Percentiles rank a stretch among this genome's conserved stretches.
phyloP scores from a whole-genome alignment of 2,329 filamentous ascomycete species.

The Phaeosphaeriaceae sp. region DNA sequence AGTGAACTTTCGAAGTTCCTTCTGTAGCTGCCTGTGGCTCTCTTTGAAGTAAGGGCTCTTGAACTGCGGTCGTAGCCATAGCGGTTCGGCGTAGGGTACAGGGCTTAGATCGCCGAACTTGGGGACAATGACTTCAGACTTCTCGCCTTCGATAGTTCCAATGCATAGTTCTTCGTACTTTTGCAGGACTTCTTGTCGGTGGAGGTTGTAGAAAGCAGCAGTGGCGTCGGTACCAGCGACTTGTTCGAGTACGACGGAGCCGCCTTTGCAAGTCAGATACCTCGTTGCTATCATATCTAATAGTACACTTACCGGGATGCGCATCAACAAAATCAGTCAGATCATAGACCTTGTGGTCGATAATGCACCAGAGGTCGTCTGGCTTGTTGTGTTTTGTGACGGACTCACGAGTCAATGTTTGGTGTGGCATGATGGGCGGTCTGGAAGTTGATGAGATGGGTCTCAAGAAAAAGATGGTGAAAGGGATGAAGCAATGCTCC shows the following conservation, averaged over 20 bases:
- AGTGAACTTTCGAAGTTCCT: constrained; percentile 74
- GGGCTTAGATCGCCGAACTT: constrained; percentile 73
- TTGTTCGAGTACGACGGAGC: constrained; percentile 78
- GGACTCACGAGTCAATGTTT: constrained; percentile 58
- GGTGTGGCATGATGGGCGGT: constrained; percentile 37
- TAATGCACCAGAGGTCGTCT: constrained; percentile 80
- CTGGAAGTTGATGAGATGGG: neutral
- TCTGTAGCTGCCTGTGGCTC: constrained; percentile 71
- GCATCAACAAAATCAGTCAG: constrained; percentile 83
- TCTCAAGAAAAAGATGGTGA: neutral
- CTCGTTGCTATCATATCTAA: no score
- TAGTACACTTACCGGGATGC: constrained; percentile 68
- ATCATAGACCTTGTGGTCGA: constrained; percentile 88
- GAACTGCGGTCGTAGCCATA: constrained; percentile 81
- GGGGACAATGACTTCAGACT: constrained; percentile 72
- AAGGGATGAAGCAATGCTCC: constrained; percentile 2
- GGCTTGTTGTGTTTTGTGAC: constrained; percentile 78
- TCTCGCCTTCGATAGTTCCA: constrained; percentile 77
- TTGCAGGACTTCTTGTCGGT: constrained; percentile 84
- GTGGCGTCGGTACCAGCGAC: constrained; percentile 84
- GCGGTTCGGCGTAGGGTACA: constrained; percentile 84
- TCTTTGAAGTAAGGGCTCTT: constrained; percentile 82
- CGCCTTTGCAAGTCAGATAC: constrained; percentile 38
- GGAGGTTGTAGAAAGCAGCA: constrained; percentile 86
- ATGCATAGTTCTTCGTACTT: constrained; percentile 79